These are phyloP conservation scores for Trametes meyenii DNA, from an alignment of 768 basidiomycete genomes.

Conservation along the genomic window DNA sequence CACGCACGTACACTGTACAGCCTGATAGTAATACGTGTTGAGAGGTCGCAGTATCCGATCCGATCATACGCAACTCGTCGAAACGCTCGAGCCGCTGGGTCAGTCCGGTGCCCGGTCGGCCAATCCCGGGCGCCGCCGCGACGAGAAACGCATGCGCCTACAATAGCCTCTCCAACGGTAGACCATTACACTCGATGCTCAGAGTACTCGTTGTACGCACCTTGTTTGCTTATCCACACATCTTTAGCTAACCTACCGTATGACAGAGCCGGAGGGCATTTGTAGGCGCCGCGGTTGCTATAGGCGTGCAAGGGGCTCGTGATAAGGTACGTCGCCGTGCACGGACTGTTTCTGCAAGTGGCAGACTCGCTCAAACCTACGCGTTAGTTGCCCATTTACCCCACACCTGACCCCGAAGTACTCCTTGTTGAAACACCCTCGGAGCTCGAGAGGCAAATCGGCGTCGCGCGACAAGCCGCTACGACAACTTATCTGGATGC, in stretches of 20 bases:
- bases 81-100: too few species aligned
- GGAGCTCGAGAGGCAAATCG: constrained; percentile 76
- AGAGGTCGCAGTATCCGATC: too few species aligned
- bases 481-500: constrained; percentile 59
- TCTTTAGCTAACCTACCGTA: too few species aligned
- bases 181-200: constrained; percentile 5
- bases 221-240: not conserved
- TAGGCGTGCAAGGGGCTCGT: constrained; percentile 23
- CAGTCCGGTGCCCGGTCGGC: not conserved
- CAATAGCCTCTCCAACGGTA: not conserved
- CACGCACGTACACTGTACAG: too few species aligned
- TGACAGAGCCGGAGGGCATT: constrained; percentile 23
- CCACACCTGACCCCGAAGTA: constrained; percentile 58
- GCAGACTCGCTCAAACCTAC: not conserved
- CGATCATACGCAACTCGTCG: too few species aligned
- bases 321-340: constrained; percentile 25
- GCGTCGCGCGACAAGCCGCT: constrained; percentile 61
- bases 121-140: not conserved
- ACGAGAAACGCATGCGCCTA: not conserved
- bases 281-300: constrained; percentile 20
- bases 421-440: constrained; percentile 76
- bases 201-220: constrained; percentile 8
- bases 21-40: too few species aligned
- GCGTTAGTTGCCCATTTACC: constrained; percentile 85
- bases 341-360: too few species aligned